Evolutionary conservation across 108 stramenopile genomes (phyloP), one percentile per base, ranked within the genome.

Genomic region (Discostella pseudostelligera): DNA sequence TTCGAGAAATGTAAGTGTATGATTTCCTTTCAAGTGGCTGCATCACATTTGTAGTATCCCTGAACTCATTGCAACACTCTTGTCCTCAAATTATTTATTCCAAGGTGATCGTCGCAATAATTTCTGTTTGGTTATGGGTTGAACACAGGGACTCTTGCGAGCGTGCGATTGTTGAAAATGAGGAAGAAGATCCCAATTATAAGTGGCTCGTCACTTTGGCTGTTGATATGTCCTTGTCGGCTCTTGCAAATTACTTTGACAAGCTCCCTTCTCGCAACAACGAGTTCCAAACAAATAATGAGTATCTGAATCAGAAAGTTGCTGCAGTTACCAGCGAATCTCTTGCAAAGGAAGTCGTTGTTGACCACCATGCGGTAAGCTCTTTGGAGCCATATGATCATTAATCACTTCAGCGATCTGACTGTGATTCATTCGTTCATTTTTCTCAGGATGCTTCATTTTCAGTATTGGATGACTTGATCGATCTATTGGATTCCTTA

Each of bases 101-200:
- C 20, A 24, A 73, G 37, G 42, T 78, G 32, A 68, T 87, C 47
- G 64, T 72, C 47, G 83, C 88, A 7, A 47, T 74, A 8, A 83
- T 92, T 53, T 59, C 81, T 6, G 58, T 92, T 28, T 87, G 86
- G 84, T 69, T 92, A n/a, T 92, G 90, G 85, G 43, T 44, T 5
- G 63, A 86, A 50, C 78, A 92, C 56, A 83, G 84, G 46, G 48
- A 67, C 4, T 64, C 42, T 53, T 87, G 87, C 66, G 83, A 88
- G 43, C 35, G 62, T 39, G 81, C 84, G 12, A 78, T 85, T 67
- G 61, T 74, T 14, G 84, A 82, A 50, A 77, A 66, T 55, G 83
- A 81, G 8, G 84, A 82, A 55, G 84, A 79, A 13, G 84, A 88
- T 50, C 80, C 85, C 20, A 72, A 73, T 29, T 87, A 79, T 59